Base-by-base conservation (phyloP, 2,329 filamentous ascomycete species). In the Cladophialophora chaetospira region DNA sequence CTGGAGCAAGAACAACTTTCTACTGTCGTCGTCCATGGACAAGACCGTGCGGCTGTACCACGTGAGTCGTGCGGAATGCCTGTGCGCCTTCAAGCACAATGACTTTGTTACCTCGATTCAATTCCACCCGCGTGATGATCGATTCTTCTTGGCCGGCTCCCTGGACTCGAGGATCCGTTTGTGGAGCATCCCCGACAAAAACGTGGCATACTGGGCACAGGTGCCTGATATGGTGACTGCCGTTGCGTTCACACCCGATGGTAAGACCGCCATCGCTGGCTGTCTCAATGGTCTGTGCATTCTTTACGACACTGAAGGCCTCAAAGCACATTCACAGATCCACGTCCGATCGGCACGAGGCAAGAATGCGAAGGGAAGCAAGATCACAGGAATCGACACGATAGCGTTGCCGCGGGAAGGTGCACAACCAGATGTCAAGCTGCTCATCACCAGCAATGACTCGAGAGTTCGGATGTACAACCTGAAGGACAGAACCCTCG, bases 1-100 rank as follows among this genome's bases (percentile, higher is more conserved):
- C 71, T 99, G 94, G 94, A 97, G 93, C 77, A 99, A 83, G 79
- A 99, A 99, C 73, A 96, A 96, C 71, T 99, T 99, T 66, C 74
- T 99, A 25, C 79, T 99, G 13, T 97, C 93, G 3, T 95, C 92
- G 0, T 96, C 92, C 0, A 97, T 97, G 91, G 94, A 99, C 71
- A 97, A 97, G 77, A 96, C 92, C 0, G 94, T 99, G 10, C 84
- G 91, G 11, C 73, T 99, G 45, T 99, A 94, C 93, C 94, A 99
- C 72, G 81, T 94, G 61, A 93, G 84, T 69, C 82, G 93, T 50
- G 73, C 81, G 3, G 92, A 97, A 68, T 97, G 91, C 67, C 79
- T 99, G 0, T 96, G 91, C 72, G 91, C 88, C 1, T 99, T 97
- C 75, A 90, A 92, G 67, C 94, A 97, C 72, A 90, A 87, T 66